These are phyloP conservation scores for Capronia epimyces DNA, from an alignment of 2,329 filamentous ascomycete genomes.

Conservation along the genomic window DNA sequence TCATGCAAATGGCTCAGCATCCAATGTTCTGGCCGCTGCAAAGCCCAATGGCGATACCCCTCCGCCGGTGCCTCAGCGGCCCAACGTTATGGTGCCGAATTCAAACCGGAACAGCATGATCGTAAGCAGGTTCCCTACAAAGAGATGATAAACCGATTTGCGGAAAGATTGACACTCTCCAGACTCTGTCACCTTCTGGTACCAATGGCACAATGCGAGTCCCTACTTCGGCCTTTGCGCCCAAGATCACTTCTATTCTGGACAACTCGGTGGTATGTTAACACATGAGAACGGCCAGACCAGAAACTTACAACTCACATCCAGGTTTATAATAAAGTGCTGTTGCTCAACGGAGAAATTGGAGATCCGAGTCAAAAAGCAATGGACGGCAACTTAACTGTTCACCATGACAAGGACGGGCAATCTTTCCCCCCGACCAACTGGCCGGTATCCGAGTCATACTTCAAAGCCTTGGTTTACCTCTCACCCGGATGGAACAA, in stretches of 20 bases:
- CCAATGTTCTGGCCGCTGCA: constrained; percentile 50
- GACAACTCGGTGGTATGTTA: constrained; percentile 77
- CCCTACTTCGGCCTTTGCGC: constrained; percentile 71
- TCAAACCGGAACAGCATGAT: constrained; percentile 42
- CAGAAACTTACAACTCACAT: constrained; percentile 5
- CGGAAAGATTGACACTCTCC: constrained; percentile 2
- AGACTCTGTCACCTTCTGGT: constrained; percentile 32
- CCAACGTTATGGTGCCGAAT: constrained; percentile 38
- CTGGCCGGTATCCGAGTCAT: constrained; percentile 84
- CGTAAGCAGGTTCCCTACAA: constrained; percentile 30
- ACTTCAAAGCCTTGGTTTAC: constrained; percentile 88
- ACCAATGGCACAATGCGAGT: constrained; percentile 38
- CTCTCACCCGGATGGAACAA: constrained; percentile 87
- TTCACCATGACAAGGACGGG: constrained; percentile 72
- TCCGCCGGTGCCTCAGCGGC: constrained; percentile 45
- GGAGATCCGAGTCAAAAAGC: constrained; percentile 63
- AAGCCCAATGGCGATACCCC: constrained; percentile 49
- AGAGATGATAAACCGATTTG: background rate
- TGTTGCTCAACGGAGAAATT: constrained; percentile 75
- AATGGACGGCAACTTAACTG: constrained; percentile 71
- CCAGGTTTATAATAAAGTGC: constrained; percentile 85
- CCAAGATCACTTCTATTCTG: constrained; percentile 68
- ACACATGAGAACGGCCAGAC: constrained; percentile 1
- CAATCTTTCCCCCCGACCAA: constrained; percentile 66
- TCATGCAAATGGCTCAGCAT: constrained; percentile 59